Conservation (phyloP, 208 protist genomes). For the Porcisia deanei region DNA sequence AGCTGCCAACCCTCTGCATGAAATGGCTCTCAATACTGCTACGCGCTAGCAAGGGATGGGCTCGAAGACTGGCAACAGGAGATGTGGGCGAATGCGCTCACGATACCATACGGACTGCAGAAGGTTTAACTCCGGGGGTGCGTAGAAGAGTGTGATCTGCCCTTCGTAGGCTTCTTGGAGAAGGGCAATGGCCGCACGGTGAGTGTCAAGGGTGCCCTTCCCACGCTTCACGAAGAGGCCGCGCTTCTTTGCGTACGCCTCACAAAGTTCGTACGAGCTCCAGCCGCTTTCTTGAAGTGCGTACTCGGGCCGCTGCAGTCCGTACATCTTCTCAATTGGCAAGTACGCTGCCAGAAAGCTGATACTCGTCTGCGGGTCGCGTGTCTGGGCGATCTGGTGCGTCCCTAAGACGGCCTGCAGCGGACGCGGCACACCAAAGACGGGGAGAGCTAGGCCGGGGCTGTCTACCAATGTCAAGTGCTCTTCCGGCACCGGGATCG, state of each 20-base stretch:
- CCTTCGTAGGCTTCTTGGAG: conserved; percentile 91
- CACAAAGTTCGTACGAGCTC: conserved; percentile 90
- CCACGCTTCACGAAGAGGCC: conserved; percentile 87
- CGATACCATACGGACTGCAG: conserved; percentile 52
- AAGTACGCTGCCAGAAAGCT: conserved; percentile 92
- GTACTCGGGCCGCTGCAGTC: conserved; percentile 70
- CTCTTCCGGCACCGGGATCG: conserved; percentile 89
- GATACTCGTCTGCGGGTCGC: conserved; percentile 94
- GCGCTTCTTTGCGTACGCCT: conserved; percentile 92
- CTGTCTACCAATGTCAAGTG: conserved; percentile 93
- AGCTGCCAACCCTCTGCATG: background rate
- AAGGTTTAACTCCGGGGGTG: conserved; percentile 64
- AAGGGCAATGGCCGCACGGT: conserved; percentile 89
- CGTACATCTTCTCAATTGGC: conserved; percentile 89
- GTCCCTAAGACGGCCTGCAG: conserved; percentile 95
- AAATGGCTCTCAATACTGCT: background rate
- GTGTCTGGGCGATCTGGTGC: conserved; percentile 96
- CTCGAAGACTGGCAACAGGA: conserved; percentile 42
- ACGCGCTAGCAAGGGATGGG: background rate
- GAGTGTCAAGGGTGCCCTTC: conserved; percentile 84
- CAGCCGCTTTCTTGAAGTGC: conserved; percentile 60
- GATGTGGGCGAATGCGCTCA: conserved; percentile 38
- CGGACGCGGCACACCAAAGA: conserved; percentile 65
- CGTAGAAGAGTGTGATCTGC: conserved; percentile 84
- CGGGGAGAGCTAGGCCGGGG: conserved; percentile 94